phyloP scores from a whole-genome alignment of 2,329 filamentous ascomycete species.

The Xylariaceae sp. region DNA sequence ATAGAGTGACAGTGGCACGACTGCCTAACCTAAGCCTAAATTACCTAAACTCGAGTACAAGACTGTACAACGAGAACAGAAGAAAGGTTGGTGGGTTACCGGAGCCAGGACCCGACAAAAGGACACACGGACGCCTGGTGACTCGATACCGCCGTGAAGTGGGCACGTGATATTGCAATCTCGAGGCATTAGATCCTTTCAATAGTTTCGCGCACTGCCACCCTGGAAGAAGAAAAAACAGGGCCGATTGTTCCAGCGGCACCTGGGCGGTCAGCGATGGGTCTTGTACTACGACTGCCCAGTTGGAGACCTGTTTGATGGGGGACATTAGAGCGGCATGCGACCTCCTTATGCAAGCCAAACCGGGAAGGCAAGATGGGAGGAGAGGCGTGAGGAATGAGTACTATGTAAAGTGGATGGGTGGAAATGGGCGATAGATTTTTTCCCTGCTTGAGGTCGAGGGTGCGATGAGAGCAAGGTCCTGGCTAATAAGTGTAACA shows the following conservation, averaged over 20 bases:
- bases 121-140: slow-evolving; percentile 1
- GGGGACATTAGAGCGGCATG: slow-evolving; percentile 9
- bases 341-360: slow-evolving; percentile 6
- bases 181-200: slow-evolving; percentile 7
- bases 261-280: slow-evolving; percentile 5
- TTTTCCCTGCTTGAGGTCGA: slow-evolving; percentile 13
- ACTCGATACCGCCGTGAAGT: slow-evolving; percentile 2
- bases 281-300: background rate
- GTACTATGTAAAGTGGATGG: too few species aligned
- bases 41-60: too few species aligned
- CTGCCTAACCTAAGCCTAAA: slow-evolving; percentile 11
- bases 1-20: slow-evolving; percentile 7
- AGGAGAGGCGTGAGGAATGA: too few species aligned
- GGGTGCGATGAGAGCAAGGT: slow-evolving; percentile 7
- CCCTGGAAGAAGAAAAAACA: slow-evolving; percentile 4
- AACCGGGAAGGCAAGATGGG: slow-evolving; percentile 4
- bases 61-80: too few species aligned
- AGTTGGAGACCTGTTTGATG: slow-evolving; percentile 8
- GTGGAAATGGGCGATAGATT: background rate
- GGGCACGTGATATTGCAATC: slow-evolving; percentile 13
- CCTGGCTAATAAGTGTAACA: too few species aligned
- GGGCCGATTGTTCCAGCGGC: too few species aligned
- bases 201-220: slow-evolving; percentile 6
- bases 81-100: too few species aligned
- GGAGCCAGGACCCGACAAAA: too few species aligned